Evolutionary conservation across 495 filamentous ascomycete genomes (phyloP), one percentile per base, ranked within the genome.

Genomic region (Glonium stellatum): DNA sequence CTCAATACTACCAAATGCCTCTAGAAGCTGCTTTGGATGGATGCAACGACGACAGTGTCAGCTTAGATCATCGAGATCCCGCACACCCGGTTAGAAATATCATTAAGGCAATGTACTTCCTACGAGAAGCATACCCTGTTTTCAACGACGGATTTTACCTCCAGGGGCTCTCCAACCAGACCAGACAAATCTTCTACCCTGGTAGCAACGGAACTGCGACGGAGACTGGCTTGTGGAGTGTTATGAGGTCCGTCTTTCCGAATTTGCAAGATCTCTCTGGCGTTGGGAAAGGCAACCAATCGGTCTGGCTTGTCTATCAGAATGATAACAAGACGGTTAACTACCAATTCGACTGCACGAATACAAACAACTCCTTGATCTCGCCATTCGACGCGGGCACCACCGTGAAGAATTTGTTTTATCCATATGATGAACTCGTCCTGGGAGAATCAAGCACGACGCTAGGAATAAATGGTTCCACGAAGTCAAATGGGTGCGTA

Each of bases 51-150:
- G 73, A 78, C 5, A 56, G 62, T 1, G 78, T 82, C 49, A 79
- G 76, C 18, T 81, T 82, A 42, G 86, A 89, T 64, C 86, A 89
- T 66, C 79, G 86, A 10, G 84, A 89, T 69, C 84, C 86, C 0
- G 80, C 86, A 12, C 82, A 86, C 57, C 83, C 82, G 1, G 63
- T 88, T 25, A 76, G 84, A 50, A 87, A 85, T 63, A 81, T 86
- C 50, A 76, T 88, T 66, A 86, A 85, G 69, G 74, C 80, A 54
- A 86, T 87, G 79, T 88, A 82, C 57, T 75, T 82, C 51, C 73
- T 89, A 65, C 80, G 86, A 52, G 65, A 80, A 6, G 69, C 78
- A 13, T 83, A 76, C 47, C 83, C 82, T 0, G 80, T 82, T 0
- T 68, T 89, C 22, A 84, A 87, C 55, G 83, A 87, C 61, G 86